A percentile compares a stretch with the other conserved stretches of the same genome.
These are phyloP conservation scores for Neckera pumila DNA, from an alignment of 225 moss, liverwort and hornwort genomes.

Conservation along the genomic window DNA sequence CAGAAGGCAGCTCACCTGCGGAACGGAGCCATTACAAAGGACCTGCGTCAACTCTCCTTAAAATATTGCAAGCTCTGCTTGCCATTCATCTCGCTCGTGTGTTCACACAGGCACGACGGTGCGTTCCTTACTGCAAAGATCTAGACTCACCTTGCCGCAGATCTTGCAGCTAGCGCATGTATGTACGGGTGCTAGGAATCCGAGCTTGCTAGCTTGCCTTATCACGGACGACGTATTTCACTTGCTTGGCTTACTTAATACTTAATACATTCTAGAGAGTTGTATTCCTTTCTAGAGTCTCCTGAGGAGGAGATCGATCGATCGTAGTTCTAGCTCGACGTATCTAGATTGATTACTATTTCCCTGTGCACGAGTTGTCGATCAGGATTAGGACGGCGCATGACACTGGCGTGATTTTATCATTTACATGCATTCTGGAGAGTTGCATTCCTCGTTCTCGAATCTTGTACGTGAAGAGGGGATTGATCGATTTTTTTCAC, in stretches of 20 bases:
- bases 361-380: neutral
- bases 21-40: neutral
- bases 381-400: neutral
- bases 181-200: neutral
- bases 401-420: neutral
- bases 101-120: neutral
- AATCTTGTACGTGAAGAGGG: neutral
- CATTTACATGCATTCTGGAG: neutral
- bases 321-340: neutral
- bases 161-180: neutral
- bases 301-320: neutral
- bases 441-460: neutral
- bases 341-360: neutral
- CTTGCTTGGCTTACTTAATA: neutral
- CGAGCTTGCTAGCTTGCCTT: neutral
- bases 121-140: neutral
- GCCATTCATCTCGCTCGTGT: neutral
- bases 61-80: neutral
- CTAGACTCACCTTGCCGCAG: neutral
- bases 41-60: neutral
- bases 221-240: neutral
- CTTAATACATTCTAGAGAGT: neutral
- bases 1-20: neutral
- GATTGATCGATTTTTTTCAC: neutral
- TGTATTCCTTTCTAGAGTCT: neutral